Conservation (phyloP, 306 rosid genomes). For the Crataegus laevigata region DNA sequence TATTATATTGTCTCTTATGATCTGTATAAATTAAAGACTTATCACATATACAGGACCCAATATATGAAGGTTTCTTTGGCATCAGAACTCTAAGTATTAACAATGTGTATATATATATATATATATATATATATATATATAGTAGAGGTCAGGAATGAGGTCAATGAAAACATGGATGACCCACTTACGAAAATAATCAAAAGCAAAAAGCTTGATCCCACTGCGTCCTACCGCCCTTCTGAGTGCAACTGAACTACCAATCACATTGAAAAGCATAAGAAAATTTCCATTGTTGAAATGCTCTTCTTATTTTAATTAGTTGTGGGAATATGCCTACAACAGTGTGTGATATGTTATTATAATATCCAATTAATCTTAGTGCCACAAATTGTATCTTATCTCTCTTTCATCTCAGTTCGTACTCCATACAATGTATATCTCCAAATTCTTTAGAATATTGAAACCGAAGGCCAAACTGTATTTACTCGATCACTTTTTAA, state of each 20-base stretch:
- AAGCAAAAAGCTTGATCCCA: constrained; percentile 22
- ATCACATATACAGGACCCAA: constrained; percentile 8
- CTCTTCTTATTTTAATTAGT: constrained; percentile 17
- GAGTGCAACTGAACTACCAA: constrained; percentile 30
- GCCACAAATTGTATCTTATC: not conserved
- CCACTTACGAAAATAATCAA: constrained; percentile 17
- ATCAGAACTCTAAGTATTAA: constrained; percentile 1
- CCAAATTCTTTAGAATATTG: constrained; percentile 4
- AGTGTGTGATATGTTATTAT: constrained; percentile 4
- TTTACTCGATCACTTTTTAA: not conserved
- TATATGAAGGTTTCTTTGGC: not conserved
- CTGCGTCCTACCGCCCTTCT: constrained; percentile 21
- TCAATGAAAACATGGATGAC: constrained; percentile 38
- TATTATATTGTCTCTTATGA: constrained; percentile 12
- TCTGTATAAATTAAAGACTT: constrained; percentile 5
- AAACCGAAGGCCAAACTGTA: constrained; percentile 13
- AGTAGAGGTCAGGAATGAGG: constrained; percentile 34
- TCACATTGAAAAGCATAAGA: constrained; percentile 22
- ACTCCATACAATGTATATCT: constrained; percentile 8
- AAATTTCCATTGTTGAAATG: constrained; percentile 30
- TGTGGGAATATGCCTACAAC: constrained; percentile 32
- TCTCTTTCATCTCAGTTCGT: constrained; percentile 7
- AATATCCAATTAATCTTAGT: constrained; percentile 11
- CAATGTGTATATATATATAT: too few relatives aligned
- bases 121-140: not conserved